Conservation (phyloP, 331 rosid species). For the Saraca asoca region DNA sequence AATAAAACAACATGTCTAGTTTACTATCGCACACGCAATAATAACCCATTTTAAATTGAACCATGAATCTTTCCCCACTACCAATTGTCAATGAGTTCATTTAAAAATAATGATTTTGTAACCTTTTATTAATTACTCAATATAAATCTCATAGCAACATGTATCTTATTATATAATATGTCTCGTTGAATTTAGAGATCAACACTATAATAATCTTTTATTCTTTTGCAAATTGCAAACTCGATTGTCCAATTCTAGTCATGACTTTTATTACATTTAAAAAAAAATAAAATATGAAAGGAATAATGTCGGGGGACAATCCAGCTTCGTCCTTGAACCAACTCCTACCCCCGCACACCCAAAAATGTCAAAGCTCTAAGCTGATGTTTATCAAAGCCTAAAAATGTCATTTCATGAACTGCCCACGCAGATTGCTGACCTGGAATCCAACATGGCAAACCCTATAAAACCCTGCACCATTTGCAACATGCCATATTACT, state of each 20-base stretch:
- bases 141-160: background rate
- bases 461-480: constrained; percentile 16
- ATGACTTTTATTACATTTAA: too few relatives aligned
- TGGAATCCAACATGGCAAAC: constrained; percentile 54
- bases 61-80: background rate
- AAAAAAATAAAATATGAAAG: too few relatives aligned
- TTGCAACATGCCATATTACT: constrained; percentile 36
- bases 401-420: background rate
- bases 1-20: too few relatives aligned
- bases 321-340: too few relatives aligned
- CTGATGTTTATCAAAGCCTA: background rate
- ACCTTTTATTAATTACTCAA: background rate
- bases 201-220: too few relatives aligned
- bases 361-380: too few relatives aligned
- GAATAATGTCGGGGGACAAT: too few relatives aligned
- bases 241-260: too few relatives aligned
- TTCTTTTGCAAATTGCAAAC: too few relatives aligned
- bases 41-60: background rate
- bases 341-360: too few relatives aligned
- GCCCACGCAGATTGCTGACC: constrained; percentile 26
- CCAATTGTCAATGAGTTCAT: constrained; percentile 13
- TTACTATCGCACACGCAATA: too few relatives aligned
- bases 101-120: background rate
- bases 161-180: background rate
- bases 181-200: background rate